These are phyloP conservation scores for Skeletonema marinoi DNA, from an alignment of 108 stramenopile genomes.

Conservation along the genomic window DNA sequence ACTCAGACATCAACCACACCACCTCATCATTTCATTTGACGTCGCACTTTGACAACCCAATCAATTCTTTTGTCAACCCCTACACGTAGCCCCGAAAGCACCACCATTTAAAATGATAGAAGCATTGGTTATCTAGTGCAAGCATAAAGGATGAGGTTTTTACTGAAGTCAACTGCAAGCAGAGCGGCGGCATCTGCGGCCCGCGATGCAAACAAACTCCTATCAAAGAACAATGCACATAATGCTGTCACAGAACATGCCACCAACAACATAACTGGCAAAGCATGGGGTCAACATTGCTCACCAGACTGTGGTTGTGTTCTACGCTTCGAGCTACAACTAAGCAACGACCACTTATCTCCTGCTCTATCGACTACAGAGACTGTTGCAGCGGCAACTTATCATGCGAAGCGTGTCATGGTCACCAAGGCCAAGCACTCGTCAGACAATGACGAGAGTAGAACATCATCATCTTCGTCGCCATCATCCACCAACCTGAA, in stretches of 20 bases:
- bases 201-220: no score
- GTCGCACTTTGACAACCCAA: neutral
- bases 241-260: neutral
- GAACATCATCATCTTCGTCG: neutral
- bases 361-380: constrained; percentile 5
- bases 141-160: constrained; percentile 12
- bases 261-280: neutral
- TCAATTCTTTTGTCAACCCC: neutral
- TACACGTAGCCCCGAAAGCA: no score
- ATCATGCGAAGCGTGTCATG: constrained; percentile 71
- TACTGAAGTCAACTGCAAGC: neutral
- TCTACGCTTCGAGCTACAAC: constrained; percentile 68
- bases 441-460: no score
- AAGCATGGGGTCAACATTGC: constrained; percentile 83
- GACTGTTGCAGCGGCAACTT: constrained; percentile 45
- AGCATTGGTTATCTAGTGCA: no score
- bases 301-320: constrained; percentile 80
- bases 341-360: constrained; percentile 15
- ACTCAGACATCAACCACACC: neutral
- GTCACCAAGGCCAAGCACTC: constrained; percentile 8
- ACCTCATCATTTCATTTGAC: neutral
- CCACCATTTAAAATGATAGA: no score
- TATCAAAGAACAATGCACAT: no score
- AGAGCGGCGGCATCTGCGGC: neutral
- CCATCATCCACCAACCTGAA: constrained; percentile 5